A percentile compares a stretch with the other conserved stretches of the same genome.
These are phyloP conservation scores for Phytophthora sojae DNA, from an alignment of 352 stramenopile species.

Conservation along the genomic window DNA sequence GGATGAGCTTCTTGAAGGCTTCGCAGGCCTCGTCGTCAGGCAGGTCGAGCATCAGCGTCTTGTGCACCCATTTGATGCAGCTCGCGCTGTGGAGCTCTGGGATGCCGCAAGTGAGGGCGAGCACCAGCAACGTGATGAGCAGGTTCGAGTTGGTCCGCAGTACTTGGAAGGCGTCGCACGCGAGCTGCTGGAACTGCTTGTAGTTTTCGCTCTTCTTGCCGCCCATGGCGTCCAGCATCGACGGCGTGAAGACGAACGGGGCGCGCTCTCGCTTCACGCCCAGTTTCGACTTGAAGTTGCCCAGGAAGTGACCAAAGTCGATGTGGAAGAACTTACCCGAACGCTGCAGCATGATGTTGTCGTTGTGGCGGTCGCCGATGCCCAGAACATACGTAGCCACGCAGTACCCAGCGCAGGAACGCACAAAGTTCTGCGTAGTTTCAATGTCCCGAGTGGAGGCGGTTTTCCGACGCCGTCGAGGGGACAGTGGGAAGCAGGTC, in stretches of 20 bases:
- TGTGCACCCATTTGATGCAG: conserved; percentile 85
- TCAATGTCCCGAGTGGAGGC: conserved; percentile 46
- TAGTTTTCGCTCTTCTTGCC: conserved; percentile 81
- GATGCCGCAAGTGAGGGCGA: conserved; percentile 83
- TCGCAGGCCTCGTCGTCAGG: conserved; percentile 65
- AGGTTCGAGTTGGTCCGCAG: conserved; percentile 79
- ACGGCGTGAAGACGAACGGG: conserved; percentile 93
- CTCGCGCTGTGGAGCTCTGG: conserved; percentile 74
- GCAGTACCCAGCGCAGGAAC: conserved; percentile 92
- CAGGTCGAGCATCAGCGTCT: conserved; percentile 81
- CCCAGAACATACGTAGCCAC: conserved; percentile 94
- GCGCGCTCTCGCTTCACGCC: conserved; percentile 92
- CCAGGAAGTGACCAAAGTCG: conserved; percentile 96
- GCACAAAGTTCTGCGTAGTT: conserved; percentile 89
- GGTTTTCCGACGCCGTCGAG: conserved; percentile 43
- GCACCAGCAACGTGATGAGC: conserved; percentile 83
- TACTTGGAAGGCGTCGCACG: conserved; percentile 75
- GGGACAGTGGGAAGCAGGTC: conserved; percentile 65
- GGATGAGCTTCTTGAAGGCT: conserved; percentile 82
- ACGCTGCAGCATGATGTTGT: conserved; percentile 96
- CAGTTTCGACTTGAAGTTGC: conserved; percentile 95
- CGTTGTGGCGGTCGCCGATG: conserved; percentile 94
- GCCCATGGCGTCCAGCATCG: conserved; percentile 90
- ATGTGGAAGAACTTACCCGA: conserved; percentile 97
- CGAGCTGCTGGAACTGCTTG: conserved; percentile 72